These are phyloP conservation scores for Skeletonema potamos DNA, from an alignment of 108 stramenopile species.

Conservation along the genomic window DNA sequence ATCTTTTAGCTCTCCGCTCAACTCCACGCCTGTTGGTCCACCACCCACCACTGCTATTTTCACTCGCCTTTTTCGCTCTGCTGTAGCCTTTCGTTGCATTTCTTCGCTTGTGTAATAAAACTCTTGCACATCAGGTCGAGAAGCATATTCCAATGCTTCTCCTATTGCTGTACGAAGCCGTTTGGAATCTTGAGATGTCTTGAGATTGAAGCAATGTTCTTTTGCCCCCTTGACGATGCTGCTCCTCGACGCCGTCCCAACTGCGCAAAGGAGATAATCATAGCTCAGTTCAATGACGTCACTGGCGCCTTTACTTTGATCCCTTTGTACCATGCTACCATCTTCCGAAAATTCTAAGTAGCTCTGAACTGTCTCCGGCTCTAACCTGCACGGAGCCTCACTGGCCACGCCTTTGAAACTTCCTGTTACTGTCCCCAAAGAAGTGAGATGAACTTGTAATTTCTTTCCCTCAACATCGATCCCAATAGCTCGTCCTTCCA, in stretches of 20 bases:
- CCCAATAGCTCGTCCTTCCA: conserved; percentile 47
- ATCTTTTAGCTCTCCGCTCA: conserved; percentile 23
- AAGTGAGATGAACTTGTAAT: conserved; percentile 48
- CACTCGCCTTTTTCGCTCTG: conserved; percentile 28
- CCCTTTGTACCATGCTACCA: conserved; percentile 11
- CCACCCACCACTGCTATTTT: conserved; percentile 50
- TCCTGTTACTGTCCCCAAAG: conserved; percentile 41
- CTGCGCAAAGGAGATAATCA: conserved; percentile 57
- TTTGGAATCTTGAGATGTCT: conserved; percentile 50
- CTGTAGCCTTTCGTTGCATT: conserved; percentile 17
- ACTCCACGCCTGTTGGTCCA: conserved; percentile 51
- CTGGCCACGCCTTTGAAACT: conserved; percentile 41
- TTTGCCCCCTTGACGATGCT: conserved; percentile 46
- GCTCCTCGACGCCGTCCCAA: conserved; percentile 44
- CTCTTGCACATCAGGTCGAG: conserved; percentile 49
- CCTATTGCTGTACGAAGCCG: conserved; percentile 48
- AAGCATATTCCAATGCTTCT: conserved; percentile 49
- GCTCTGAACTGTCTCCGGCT: conserved; percentile 37
- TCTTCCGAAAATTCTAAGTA: conserved; percentile 23
- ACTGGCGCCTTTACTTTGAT: conserved; percentile 26
- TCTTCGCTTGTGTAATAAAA: conserved; percentile 38
- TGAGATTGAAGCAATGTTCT: conserved; percentile 51
- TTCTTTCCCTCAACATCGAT: conserved; percentile 37
- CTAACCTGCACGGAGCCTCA: conserved; percentile 30
- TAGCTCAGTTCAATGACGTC: conserved; percentile 50